A percentile compares a stretch with the other conserved stretches of the same genome.
phyloP scores from a whole-genome alignment of 1,139 yeast species.

The Scheffersomyces titani region DNA sequence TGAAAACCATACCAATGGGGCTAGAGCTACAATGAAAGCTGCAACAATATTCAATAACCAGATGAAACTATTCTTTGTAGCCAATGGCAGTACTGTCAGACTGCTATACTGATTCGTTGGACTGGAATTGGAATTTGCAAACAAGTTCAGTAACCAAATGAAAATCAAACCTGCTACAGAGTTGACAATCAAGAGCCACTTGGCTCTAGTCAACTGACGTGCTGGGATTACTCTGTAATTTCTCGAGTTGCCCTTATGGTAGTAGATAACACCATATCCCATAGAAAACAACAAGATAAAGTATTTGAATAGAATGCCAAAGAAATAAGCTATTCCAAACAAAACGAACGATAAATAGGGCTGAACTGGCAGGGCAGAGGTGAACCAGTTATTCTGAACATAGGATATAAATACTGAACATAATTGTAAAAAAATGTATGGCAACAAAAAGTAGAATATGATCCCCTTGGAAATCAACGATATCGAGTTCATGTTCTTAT shows the following conservation, averaged over 20 bases:
- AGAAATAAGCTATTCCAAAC: conserved; percentile 4
- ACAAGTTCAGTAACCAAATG: not conserved
- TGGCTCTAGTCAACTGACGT: conserved; percentile 17
- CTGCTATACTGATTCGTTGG: not conserved
- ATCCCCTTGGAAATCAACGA: conserved; percentile 36
- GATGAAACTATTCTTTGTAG: not conserved
- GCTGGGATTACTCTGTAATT: conserved; percentile 31
- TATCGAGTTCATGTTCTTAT: conserved; percentile 30
- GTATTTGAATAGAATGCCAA: conserved; percentile 10
- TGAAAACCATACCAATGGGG: not conserved
- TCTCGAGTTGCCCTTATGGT: conserved; percentile 25
- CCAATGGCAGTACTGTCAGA: not conserved
- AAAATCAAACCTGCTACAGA: conserved; percentile 4
- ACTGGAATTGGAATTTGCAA: not conserved
- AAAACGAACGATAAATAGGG: not conserved
- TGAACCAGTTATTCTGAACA: conserved; percentile 17
- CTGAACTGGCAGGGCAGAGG: not conserved
- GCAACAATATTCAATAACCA: not conserved
- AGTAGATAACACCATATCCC: conserved; percentile 44
- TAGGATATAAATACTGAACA: conserved; percentile 14
- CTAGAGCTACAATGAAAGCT: not conserved
- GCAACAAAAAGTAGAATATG: conserved; percentile 30
- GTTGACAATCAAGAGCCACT: conserved; percentile 13
- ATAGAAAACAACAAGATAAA: conserved; percentile 32
- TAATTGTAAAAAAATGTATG: conserved; percentile 16